phyloP scores from a whole-genome alignment of 2,329 filamentous ascomycete genomes.

The Talaromyces verruculosus region DNA sequence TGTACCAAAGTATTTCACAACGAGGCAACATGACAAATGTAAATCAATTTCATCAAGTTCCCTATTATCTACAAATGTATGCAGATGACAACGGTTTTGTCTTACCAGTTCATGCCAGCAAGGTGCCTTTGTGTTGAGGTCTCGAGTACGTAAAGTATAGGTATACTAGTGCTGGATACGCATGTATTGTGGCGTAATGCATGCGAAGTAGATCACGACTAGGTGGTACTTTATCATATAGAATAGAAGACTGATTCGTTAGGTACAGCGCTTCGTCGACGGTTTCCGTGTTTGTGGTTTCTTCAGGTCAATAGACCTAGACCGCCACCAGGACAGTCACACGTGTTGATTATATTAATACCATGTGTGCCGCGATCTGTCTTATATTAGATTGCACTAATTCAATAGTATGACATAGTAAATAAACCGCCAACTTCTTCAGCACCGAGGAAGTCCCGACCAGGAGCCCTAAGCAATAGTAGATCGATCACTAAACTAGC shows the following conservation, averaged over 20 bases:
- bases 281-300: not conserved
- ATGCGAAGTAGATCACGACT: not conserved
- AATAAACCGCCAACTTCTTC: not conserved
- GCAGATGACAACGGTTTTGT: not conserved
- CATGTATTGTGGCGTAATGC: not conserved
- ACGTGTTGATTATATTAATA: not conserved
- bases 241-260: not conserved
- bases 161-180: not conserved
- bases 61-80: not conserved
- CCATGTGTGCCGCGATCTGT: not conserved
- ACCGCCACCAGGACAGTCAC: not conserved
- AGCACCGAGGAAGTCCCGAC: not conserved
- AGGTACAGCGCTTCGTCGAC: not conserved
- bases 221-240: not conserved
- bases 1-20: not conserved
- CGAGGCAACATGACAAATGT: not conserved
- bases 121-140: not conserved
- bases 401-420: not conserved
- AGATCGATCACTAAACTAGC: constrained; percentile 1
- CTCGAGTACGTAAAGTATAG: not conserved
- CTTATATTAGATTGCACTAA: not conserved
- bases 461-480: not conserved
- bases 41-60: too few relatives aligned
- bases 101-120: not conserved
- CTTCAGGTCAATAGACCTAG: not conserved